Evolutionary conservation across 2,329 filamentous ascomycete genomes (phyloP).

Genomic region (Trichoderma asperellum): DNA sequence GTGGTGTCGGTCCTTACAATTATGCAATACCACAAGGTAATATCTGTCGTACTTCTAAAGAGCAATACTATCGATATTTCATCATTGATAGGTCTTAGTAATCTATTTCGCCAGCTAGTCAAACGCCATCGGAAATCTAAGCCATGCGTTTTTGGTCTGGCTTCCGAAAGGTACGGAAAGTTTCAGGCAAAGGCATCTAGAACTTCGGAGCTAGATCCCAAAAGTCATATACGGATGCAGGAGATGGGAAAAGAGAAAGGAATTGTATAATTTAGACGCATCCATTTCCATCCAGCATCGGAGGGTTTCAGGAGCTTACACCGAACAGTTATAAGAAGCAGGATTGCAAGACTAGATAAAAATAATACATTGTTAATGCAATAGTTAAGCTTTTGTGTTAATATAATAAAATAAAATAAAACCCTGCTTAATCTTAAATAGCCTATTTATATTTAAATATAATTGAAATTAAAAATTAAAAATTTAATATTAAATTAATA

Average conservation of each 20-base stretch:
- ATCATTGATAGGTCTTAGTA: background rate
- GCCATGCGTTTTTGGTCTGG: background rate
- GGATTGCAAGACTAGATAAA: background rate
- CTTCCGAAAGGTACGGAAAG: background rate
- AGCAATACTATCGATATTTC: background rate
- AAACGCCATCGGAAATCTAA: background rate
- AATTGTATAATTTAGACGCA: background rate
- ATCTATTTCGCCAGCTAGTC: background rate
- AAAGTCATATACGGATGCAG: background rate
- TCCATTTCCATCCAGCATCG: background rate
- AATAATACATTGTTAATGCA: too few species aligned
- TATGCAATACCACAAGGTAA: background rate
- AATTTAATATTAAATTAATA: too few species aligned
- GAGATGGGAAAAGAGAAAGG: background rate
- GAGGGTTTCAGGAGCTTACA: background rate
- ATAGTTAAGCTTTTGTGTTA: too few species aligned
- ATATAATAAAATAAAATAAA: too few species aligned
- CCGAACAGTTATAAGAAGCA: background rate
- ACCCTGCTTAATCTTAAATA: too few species aligned
- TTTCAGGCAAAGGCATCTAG: background rate
- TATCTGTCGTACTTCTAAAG: background rate
- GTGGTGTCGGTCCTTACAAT: background rate
- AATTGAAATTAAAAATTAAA: too few species aligned
- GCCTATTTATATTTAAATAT: too few species aligned
- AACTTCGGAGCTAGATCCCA: background rate